Percentiles rank a stretch among this genome's conserved stretches.
Conservation (phyloP, 2,329 filamentous ascomycete genomes). For the Zymoseptoria tritici region DNA sequence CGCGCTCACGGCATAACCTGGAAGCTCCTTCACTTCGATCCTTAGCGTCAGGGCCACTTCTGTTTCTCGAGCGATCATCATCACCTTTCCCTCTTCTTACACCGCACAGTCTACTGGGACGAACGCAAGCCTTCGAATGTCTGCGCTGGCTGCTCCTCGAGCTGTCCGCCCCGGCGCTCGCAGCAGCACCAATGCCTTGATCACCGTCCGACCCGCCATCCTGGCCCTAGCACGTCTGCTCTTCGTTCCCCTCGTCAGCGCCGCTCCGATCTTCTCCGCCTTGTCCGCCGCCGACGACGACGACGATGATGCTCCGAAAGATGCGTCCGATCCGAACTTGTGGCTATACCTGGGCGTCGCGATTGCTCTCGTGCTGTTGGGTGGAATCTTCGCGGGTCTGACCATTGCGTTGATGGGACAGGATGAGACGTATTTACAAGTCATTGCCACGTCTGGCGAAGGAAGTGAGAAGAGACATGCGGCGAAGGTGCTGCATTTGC, state of each 20-base stretch:
- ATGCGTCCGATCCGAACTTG: constrained; percentile 51
- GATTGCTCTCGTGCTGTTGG: constrained; percentile 71
- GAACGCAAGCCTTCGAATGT: background rate
- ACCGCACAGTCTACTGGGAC: background rate
- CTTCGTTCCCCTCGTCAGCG: constrained; percentile 16
- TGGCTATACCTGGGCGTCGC: constrained; percentile 79
- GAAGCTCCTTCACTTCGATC: background rate
- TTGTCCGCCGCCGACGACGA: constrained; percentile 7
- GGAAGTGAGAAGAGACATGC: constrained; percentile 84
- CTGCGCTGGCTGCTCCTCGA: background rate
- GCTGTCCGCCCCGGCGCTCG: background rate
- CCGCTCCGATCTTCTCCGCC: constrained; percentile 9
- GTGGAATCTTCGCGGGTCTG: constrained; percentile 88
- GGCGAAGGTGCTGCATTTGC: constrained; percentile 65
- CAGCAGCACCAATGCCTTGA: background rate
- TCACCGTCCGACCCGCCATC: constrained; percentile 8
- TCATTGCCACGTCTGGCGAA: constrained; percentile 77
- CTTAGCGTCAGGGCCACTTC: background rate
- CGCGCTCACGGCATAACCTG: background rate
- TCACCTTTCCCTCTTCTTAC: background rate
- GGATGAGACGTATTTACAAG: constrained; percentile 95
- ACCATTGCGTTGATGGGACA: constrained; percentile 79
- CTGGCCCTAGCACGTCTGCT: constrained; percentile 16
- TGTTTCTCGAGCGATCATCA: background rate
- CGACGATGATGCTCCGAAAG: constrained; percentile 22